These are phyloP conservation scores for Neurospora intermedia DNA, from an alignment of 495 filamentous ascomycete genomes.

Conservation along the genomic window DNA sequence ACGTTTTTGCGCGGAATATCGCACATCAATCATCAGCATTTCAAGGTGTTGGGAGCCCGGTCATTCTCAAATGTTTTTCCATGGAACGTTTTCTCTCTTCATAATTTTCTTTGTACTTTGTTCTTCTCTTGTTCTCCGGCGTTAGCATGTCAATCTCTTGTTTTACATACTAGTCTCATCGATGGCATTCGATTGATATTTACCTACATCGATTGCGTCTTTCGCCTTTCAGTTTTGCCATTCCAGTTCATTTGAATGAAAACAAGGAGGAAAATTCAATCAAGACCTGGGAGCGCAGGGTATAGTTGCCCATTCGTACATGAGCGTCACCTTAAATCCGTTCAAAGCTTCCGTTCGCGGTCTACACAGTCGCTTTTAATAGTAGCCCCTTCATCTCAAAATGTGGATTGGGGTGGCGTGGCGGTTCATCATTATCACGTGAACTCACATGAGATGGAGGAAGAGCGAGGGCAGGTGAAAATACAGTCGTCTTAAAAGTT, in stretches of 20 bases:
- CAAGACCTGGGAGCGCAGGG: background rate
- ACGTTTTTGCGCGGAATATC: background rate
- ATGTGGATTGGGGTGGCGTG: background rate
- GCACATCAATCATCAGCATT: background rate
- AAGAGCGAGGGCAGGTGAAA: background rate
- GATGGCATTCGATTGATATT: background rate
- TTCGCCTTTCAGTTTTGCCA: background rate
- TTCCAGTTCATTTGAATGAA: background rate
- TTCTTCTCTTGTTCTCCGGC: background rate
- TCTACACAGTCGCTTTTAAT: background rate
- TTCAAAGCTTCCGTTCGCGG: background rate
- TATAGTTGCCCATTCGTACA: background rate
- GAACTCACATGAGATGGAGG: background rate
- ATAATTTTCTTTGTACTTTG: slow-evolving; percentile 3
- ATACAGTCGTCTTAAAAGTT: background rate
- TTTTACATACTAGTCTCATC: background rate
- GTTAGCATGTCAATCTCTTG: background rate
- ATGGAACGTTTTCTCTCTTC: background rate
- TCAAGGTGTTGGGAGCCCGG: background rate
- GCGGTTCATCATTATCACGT: background rate
- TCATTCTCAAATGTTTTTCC: background rate
- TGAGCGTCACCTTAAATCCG: background rate
- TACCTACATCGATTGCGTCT: background rate
- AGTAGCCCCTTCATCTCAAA: too few species aligned
- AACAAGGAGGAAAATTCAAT: background rate